phyloP scores from a whole-genome alignment of 1,284 basidiomycete genomes.

The Ganoderma boninense region DNA sequence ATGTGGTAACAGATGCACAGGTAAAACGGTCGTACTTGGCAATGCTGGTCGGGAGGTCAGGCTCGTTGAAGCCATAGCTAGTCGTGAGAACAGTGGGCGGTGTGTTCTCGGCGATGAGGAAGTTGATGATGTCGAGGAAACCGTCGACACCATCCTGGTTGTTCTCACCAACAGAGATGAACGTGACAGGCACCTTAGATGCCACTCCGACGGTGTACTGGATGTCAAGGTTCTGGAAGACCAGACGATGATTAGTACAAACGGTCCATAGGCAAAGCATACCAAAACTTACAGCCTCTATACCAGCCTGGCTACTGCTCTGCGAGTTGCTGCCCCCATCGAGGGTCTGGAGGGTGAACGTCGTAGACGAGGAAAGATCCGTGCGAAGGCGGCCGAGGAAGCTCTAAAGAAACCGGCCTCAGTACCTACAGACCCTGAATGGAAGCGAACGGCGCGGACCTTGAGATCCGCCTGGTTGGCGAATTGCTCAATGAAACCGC shows the following conservation, averaged over 20 bases:
- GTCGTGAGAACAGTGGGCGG: conserved; percentile 68
- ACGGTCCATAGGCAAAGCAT: not conserved
- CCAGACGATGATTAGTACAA: not conserved
- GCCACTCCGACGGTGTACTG: conserved; percentile 70
- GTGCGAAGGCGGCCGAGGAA: conserved; percentile 41
- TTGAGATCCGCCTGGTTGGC: conserved; percentile 58
- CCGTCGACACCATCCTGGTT: conserved; percentile 25
- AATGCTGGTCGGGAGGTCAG: conserved; percentile 42
- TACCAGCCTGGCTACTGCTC: conserved; percentile 40
- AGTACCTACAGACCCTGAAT: no score
- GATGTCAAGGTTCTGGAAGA: conserved; percentile 58
- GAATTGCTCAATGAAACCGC: conserved; percentile 63
- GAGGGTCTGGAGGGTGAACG: conserved; percentile 53
- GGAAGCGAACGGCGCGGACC: conserved; percentile 32
- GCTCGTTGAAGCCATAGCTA: conserved; percentile 49
- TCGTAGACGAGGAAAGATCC: conserved; percentile 43
- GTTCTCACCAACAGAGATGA: conserved; percentile 31
- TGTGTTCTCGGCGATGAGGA: conserved; percentile 51
- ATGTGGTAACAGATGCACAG: conserved; percentile 37
- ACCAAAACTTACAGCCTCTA: conserved; percentile 55
- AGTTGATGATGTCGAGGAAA: conserved; percentile 29
- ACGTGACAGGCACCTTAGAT: conserved; percentile 48
- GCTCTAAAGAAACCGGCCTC: conserved; percentile 22
- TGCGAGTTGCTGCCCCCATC: conserved; percentile 53
- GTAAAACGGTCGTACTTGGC: conserved; percentile 52